These are phyloP conservation scores for Pyracantha coccinea DNA, from an alignment of 331 rosid species.

Conservation along the genomic window DNA sequence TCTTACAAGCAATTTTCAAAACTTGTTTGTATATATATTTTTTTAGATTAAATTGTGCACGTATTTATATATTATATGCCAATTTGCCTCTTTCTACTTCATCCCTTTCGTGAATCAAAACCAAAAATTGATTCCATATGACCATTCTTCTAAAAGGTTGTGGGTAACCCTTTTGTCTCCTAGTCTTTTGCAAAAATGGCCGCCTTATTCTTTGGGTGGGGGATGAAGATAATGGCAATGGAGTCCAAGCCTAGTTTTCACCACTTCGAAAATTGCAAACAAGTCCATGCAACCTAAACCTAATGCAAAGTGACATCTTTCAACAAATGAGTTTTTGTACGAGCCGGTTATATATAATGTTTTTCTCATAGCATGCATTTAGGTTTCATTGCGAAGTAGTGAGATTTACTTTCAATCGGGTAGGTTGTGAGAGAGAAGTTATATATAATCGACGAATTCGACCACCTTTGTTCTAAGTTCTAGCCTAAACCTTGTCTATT, in stretches of 20 bases:
- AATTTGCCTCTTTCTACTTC: not conserved
- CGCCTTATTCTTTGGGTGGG: not conserved
- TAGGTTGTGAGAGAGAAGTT: not conserved
- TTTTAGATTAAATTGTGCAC: not conserved
- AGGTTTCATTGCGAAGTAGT: not conserved
- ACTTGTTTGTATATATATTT: not conserved
- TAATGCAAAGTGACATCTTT: not conserved
- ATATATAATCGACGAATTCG: not conserved
- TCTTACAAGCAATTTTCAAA: not conserved
- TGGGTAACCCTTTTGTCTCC: not conserved
- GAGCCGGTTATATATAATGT: not conserved
- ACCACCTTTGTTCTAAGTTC: not conserved
- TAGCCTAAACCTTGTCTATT: not conserved
- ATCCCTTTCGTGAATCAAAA: not conserved
- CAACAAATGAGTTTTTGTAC: not conserved
- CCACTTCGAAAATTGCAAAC: not conserved
- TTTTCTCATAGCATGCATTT: not conserved
- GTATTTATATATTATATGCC: not conserved
- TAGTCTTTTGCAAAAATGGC: not conserved
- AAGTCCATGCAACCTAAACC: not conserved
- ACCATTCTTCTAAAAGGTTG: not conserved
- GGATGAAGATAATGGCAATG: not conserved
- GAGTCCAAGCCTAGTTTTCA: not conserved
- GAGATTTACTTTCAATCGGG: not conserved
- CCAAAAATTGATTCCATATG: not conserved